Percentiles rank a stretch among this genome's conserved stretches.
Evolutionary conservation across 805 yeast genomes (phyloP).

Genomic region (Schizosaccharomyces octosporus): DNA sequence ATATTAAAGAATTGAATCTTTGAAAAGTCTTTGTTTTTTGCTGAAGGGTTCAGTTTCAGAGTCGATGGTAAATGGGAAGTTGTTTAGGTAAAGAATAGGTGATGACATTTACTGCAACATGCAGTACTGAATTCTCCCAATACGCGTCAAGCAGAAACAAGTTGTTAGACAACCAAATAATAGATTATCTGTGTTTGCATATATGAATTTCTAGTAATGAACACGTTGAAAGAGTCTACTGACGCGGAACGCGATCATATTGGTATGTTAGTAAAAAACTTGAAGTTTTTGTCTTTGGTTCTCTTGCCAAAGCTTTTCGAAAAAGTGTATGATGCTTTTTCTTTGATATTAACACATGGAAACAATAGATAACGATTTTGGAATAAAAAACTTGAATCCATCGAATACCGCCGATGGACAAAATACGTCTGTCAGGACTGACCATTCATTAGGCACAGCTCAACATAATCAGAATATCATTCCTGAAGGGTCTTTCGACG

Average conservation of each 20-base stretch:
- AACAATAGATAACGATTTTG: no score
- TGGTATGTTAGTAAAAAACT: slow-evolving; percentile 8
- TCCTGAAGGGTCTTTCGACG: no score
- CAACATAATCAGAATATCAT: neutral
- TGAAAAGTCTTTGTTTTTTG: no score
- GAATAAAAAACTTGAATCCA: no score
- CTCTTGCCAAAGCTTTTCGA: no score
- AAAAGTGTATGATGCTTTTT: no score
- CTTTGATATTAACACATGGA: no score
- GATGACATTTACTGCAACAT: neutral
- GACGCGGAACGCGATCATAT: slow-evolving; percentile 13
- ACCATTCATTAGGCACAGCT: neutral
- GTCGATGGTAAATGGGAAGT: neutral
- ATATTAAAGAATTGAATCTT: no score
- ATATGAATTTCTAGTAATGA: neutral
- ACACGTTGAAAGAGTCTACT: slow-evolving; percentile 12
- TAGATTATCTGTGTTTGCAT: neutral
- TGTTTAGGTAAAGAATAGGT: neutral
- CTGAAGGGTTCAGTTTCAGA: no score
- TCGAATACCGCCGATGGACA: no score
- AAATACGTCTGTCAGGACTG: no score
- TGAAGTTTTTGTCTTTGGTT: slow-evolving; percentile 3
- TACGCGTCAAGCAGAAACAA: neutral
- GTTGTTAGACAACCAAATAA: neutral
- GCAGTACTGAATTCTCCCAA: neutral